Conservation (phyloP, 2,329 filamentous ascomycete species). For the Epichloe elymi region DNA sequence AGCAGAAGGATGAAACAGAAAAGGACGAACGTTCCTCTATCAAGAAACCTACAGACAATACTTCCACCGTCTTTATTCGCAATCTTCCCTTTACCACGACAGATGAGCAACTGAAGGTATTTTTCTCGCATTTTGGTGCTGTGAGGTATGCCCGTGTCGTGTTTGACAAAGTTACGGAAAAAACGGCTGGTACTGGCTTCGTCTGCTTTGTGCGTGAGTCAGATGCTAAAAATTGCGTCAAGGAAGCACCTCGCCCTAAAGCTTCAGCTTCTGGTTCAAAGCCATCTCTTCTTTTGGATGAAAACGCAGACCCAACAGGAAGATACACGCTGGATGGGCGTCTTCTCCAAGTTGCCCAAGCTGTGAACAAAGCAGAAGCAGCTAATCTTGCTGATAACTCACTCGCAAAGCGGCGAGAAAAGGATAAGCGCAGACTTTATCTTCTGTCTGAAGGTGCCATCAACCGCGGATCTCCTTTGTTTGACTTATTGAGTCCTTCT, state of each 20-base stretch:
- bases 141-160: constrained; percentile 87
- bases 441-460: constrained; percentile 80
- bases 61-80: constrained; percentile 76
- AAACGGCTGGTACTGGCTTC: constrained; percentile 84
- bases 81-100: constrained; percentile 85
- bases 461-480: constrained; percentile 61
- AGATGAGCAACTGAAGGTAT: constrained; percentile 68
- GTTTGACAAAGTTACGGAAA: constrained; percentile 70
- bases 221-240: constrained; percentile 66
- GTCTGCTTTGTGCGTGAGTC: constrained; percentile 76
- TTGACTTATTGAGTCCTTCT: constrained; percentile 58
- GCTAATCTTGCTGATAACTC: constrained; percentile 59
- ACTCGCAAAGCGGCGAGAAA: constrained; percentile 50
- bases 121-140: constrained; percentile 81
- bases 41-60: constrained; percentile 44
- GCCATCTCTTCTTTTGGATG: constrained; percentile 79
- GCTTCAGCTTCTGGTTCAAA: constrained; percentile 39
- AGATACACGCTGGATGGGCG: constrained; percentile 85
- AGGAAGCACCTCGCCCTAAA: constrained; percentile 52
- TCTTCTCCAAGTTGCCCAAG: constrained; percentile 69
- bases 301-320: constrained; percentile 66
- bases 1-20: constrained; percentile 31
- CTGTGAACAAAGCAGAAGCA: constrained; percentile 75
- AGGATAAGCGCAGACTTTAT: constrained; percentile 83
- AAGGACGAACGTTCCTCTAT: constrained; percentile 14